Evolutionary conservation across 2,329 filamentous ascomycete genomes (phyloP).

Genomic region (Claviceps lovelessii): DNA sequence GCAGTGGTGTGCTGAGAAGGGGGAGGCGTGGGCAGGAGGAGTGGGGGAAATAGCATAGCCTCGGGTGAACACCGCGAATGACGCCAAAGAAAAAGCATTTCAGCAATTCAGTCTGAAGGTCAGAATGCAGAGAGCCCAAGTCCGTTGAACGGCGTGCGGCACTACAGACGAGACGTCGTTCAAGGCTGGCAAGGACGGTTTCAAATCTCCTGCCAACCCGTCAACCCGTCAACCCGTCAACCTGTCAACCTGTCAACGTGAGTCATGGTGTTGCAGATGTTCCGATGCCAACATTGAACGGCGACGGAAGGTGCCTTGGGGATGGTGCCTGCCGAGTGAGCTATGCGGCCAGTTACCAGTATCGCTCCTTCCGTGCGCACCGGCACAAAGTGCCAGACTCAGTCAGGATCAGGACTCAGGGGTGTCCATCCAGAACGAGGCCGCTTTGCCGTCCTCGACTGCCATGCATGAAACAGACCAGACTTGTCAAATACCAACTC

Average conservation of each 20-base stretch:
- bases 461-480: not conserved
- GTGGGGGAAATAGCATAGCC: not conserved
- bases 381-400: not conserved
- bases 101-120: not conserved
- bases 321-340: not conserved
- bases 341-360: not conserved
- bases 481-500: not conserved
- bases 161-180: not conserved
- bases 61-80: not conserved
- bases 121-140: not conserved
- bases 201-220: not conserved
- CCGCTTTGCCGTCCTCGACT: not conserved
- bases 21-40: not conserved
- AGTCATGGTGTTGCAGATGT: not conserved
- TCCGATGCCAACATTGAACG: not conserved
- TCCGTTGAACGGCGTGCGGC: not conserved
- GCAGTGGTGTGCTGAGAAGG: not conserved
- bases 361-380: not conserved
- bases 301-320: not conserved
- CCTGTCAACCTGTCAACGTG: not conserved
- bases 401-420: too few species aligned
- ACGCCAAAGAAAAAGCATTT: not conserved
- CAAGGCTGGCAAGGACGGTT: not conserved
- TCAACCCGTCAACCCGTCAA: not conserved
- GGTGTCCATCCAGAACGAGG: too few species aligned